A percentile compares a stretch with the other conserved stretches of the same genome.
phyloP scores from a whole-genome alignment of 768 basidiomycete species.

The Leccinum fibrillosum region DNA sequence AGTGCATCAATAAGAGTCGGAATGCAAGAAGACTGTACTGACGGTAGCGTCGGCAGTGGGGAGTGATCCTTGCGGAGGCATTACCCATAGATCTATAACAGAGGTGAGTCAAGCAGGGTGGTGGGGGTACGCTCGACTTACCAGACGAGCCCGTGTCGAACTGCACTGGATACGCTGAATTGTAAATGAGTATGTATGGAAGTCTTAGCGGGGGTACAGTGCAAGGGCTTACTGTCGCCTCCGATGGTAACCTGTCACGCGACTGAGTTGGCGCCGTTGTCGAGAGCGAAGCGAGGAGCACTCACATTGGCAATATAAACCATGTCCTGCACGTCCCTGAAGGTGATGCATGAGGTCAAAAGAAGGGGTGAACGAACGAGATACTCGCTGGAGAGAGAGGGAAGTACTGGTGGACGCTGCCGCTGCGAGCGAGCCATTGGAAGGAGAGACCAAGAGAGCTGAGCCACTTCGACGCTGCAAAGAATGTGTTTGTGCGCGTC shows the following conservation, averaged over 20 bases:
- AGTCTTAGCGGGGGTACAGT: not conserved
- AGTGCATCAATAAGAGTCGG: constrained; percentile 4
- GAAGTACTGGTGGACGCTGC: constrained; percentile 5
- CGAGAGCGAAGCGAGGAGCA: not conserved
- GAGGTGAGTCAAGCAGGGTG: not conserved
- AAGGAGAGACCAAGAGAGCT: constrained; percentile 20
- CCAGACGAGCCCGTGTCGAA: constrained; percentile 74
- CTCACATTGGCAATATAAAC: constrained; percentile 77
- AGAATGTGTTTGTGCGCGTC: constrained; percentile 37
- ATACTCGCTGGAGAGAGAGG: constrained; percentile 27
- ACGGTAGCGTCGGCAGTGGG: constrained; percentile 52
- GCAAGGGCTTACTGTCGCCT: constrained; percentile 45
- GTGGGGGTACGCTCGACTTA: not conserved
- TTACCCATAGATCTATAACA: constrained; percentile 66
- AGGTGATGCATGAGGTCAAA: constrained; percentile 15
- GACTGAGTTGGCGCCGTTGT: not conserved
- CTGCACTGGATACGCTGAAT: constrained; percentile 66
- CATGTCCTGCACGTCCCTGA: constrained; percentile 70
- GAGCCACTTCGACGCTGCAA: constrained; percentile 39
- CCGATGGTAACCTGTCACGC: constrained; percentile 60
- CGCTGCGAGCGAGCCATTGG: not conserved
- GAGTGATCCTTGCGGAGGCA: constrained; percentile 43
- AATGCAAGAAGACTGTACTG: constrained; percentile 11
- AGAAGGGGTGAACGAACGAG: not conserved
- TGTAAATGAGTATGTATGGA: not conserved